Evolutionary conservation across 371 early-diverging fungal genomes (phyloP).

Genomic region (Mortierella sp.): DNA sequence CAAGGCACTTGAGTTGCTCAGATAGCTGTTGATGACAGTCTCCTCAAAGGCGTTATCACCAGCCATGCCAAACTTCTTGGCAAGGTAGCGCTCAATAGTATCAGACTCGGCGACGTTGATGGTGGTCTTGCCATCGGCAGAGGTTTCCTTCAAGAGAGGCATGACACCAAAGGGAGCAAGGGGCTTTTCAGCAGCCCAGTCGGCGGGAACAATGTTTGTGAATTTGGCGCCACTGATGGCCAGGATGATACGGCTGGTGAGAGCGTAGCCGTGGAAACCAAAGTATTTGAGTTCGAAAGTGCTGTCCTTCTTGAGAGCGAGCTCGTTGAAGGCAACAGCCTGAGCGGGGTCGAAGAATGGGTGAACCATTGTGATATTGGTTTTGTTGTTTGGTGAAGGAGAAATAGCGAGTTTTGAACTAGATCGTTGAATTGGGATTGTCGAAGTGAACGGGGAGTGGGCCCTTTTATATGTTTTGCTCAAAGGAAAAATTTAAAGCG

Average conservation of each 20-base stretch:
- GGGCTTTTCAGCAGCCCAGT: slow-evolving; percentile 27
- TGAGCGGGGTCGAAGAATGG: slow-evolving; percentile 31
- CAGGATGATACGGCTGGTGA: slow-evolving; percentile 20
- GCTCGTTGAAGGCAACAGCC: slow-evolving; percentile 29
- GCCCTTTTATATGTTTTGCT: too few relatives aligned
- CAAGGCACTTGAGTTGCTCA: not conserved
- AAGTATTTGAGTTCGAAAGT: slow-evolving; percentile 36
- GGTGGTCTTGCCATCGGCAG: slow-evolving; percentile 25
- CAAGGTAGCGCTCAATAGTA: slow-evolving; percentile 42
- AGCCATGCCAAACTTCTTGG: slow-evolving; percentile 26
- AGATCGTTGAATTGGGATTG: too few relatives aligned
- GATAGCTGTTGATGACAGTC: slow-evolving; percentile 20
- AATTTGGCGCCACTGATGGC: slow-evolving; percentile 23
- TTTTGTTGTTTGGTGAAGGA: not conserved
- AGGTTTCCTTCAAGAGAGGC: slow-evolving; percentile 43
- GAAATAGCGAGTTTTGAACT: too few relatives aligned
- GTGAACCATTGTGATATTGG: slow-evolving; percentile 15
- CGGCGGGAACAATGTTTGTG: slow-evolving; percentile 4
- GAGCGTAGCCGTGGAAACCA: slow-evolving; percentile 26
- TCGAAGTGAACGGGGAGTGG: too few relatives aligned
- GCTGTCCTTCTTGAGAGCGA: slow-evolving; percentile 19
- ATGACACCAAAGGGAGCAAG: slow-evolving; percentile 34
- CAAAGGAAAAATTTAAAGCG: too few relatives aligned
- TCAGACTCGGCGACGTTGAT: slow-evolving; percentile 37
- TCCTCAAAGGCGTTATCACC: slow-evolving; percentile 33